Evolutionary conservation across 192 early-diverging fungal genomes (phyloP).

Genomic region (Chytriomyces confervae): DNA sequence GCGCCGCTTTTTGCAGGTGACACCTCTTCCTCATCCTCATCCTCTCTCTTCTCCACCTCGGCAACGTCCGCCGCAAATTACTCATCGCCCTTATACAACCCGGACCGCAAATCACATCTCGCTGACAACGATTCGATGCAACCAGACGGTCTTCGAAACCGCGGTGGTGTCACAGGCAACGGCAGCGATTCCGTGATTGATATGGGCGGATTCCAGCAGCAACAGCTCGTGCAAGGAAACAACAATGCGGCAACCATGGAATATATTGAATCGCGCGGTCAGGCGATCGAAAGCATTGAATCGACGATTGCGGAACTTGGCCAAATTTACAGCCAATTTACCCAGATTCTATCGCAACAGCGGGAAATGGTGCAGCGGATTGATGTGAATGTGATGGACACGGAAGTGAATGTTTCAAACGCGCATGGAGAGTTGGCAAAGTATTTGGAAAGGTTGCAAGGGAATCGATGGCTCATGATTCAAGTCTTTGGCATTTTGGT

Average conservation of each 20-base stretch:
- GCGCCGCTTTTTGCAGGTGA: constrained; percentile 22
- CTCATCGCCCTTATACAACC: constrained; percentile 69
- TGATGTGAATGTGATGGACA: constrained; percentile 92
- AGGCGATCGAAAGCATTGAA: constrained; percentile 95
- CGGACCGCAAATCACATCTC: constrained; percentile 48
- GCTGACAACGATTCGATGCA: constrained; percentile 26
- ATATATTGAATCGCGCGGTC: constrained; percentile 87
- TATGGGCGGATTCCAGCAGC: constrained; percentile 52
- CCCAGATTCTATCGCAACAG: constrained; percentile 84
- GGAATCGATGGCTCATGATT: constrained; percentile 94
- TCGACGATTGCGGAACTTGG: constrained; percentile 95
- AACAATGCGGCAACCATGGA: constrained; percentile 62
- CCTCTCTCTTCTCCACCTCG: constrained; percentile 30
- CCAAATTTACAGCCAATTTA: constrained; percentile 86
- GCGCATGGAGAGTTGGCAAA: constrained; percentile 90
- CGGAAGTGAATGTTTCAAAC: constrained; percentile 87
- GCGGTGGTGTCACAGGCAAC: background rate
- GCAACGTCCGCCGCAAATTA: constrained; percentile 24
- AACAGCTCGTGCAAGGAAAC: constrained; percentile 65
- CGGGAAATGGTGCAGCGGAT: constrained; percentile 88
- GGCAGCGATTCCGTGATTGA: constrained; percentile 50
- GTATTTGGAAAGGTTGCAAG: constrained; percentile 90
- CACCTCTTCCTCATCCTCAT: constrained; percentile 21
- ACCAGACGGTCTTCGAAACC: constrained; percentile 26
- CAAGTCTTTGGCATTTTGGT: constrained; percentile 92